A percentile compares a stretch with the other conserved stretches of the same genome.
Conservation (phyloP, 257 asterid species). For the Przewalskia tangutica region DNA sequence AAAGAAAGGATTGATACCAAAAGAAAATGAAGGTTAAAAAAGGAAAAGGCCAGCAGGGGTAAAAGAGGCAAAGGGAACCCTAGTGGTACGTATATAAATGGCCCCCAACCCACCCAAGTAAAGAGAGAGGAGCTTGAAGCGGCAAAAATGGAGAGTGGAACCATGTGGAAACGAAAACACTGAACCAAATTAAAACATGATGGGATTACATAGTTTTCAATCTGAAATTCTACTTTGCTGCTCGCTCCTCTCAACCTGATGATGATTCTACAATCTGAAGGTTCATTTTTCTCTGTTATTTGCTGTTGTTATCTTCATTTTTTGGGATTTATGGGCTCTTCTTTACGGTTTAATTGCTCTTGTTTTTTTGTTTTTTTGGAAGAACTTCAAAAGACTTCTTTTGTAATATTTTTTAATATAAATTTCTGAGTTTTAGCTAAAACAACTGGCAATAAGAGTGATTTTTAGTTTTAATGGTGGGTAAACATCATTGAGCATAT, state of each 20-base stretch:
- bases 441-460: background rate
- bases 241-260: conserved; percentile 5
- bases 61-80: background rate
- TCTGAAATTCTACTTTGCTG: conserved; percentile 6
- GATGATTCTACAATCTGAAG: conserved; percentile 10
- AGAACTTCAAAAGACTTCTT: too few species aligned
- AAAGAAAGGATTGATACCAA: too few species aligned
- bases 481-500: too few species aligned
- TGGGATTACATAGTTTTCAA: conserved; percentile 10
- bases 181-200: background rate
- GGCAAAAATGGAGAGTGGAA: background rate
- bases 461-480: too few species aligned
- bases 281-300: background rate
- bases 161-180: conserved; percentile 11
- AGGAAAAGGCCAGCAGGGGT: background rate
- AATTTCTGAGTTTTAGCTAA: background rate
- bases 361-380: background rate
- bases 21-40: too few species aligned
- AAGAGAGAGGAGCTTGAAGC: background rate
- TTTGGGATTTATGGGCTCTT: background rate
- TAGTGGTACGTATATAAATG: background rate
- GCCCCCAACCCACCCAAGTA: too few species aligned
- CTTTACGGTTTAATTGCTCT: background rate
- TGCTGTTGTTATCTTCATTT: background rate
- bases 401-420: too few species aligned